These are phyloP conservation scores for Tolypocladium guangdongense DNA, from an alignment of 2,329 filamentous ascomycete genomes.

Conservation along the genomic window DNA sequence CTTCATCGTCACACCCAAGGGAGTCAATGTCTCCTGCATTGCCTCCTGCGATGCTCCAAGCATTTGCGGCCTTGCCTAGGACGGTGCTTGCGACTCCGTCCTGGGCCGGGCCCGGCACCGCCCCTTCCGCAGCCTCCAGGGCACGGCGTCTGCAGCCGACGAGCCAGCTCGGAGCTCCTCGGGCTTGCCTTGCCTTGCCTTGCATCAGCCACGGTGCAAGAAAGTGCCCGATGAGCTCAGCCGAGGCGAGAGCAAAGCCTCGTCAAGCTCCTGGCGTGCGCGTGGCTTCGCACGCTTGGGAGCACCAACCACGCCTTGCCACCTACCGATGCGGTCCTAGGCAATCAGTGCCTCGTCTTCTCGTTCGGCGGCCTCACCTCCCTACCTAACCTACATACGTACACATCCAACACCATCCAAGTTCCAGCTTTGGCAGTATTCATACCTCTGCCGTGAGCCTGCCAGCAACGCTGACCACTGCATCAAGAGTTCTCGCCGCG, in stretches of 20 bases:
- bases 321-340: not conserved
- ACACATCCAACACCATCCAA: not conserved
- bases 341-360: not conserved
- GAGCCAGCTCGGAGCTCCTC: no score
- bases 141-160: no score
- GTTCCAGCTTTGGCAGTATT: not conserved
- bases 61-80: not conserved
- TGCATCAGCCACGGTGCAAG: not conserved
- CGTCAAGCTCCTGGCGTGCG: not conserved
- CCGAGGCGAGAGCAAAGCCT: not conserved
- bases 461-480: not conserved
- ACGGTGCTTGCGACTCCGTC: no score
- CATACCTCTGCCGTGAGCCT: not conserved
- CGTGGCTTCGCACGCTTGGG: not conserved
- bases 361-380: not conserved
- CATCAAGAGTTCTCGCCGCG: not conserved
- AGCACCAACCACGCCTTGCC: not conserved
- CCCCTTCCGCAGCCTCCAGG: no score
- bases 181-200: not conserved
- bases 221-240: not conserved
- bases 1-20: not conserved
- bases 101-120: no score
- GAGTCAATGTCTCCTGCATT: no score
- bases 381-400: not conserved
- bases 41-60: no score